Percentiles rank a stretch among this genome's conserved stretches.
phyloP scores from a whole-genome alignment of 306 rosid species.

The Trifolium subterraneum region DNA sequence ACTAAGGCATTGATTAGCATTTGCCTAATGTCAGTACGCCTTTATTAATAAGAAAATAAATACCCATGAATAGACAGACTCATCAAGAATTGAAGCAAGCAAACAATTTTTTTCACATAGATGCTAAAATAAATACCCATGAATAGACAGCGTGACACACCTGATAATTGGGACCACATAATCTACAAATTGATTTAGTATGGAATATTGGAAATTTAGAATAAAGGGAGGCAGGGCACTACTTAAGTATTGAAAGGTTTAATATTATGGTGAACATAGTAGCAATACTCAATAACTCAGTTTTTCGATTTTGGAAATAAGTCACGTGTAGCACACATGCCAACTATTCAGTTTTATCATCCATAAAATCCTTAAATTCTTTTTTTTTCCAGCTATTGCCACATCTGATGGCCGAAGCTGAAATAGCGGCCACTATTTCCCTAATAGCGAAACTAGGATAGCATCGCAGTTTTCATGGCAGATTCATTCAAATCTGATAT shows the following conservation, averaged over 20 bases:
- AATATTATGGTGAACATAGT: background rate
- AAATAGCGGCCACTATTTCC: background rate
- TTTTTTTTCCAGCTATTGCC: background rate
- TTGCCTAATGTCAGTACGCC: background rate
- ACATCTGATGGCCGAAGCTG: conserved; percentile 4
- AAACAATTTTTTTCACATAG: conserved; percentile 16
- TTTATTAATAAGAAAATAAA: conserved; percentile 28
- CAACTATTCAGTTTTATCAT: background rate
- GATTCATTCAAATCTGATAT: background rate
- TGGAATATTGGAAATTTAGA: conserved; percentile 5
- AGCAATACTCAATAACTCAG: background rate
- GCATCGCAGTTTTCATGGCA: background rate
- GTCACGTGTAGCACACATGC: background rate
- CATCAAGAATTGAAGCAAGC: conserved; percentile 20
- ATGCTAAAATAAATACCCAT: conserved; percentile 24
- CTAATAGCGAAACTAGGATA: background rate
- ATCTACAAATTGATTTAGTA: conserved; percentile 22
- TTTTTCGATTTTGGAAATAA: background rate
- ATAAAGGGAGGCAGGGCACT: background rate
- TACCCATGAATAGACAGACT: no score
- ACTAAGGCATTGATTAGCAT: background rate
- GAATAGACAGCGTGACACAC: conserved; percentile 18
- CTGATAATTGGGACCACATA: conserved; percentile 31
- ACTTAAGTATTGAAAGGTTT: background rate
- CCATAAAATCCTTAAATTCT: background rate